Conservation (phyloP, 2,329 filamentous ascomycete genomes). For the Thielaviopsis euricoi region DNA sequence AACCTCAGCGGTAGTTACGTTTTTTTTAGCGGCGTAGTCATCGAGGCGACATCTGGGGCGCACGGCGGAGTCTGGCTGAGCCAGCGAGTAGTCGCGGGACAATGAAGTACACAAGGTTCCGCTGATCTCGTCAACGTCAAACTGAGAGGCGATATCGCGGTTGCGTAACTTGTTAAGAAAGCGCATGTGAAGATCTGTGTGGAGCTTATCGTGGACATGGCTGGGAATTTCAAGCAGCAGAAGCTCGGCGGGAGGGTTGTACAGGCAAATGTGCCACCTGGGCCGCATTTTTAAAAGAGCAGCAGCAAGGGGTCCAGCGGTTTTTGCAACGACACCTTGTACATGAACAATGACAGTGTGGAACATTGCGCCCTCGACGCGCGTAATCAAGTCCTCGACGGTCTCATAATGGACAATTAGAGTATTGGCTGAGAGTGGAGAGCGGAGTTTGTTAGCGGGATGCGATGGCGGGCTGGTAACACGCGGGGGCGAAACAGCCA, state of each 20-base stretch:
- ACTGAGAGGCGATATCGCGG: not conserved
- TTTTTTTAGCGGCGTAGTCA: not conserved
- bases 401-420: conserved; percentile 8
- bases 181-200: not conserved
- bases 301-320: not conserved
- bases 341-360: conserved; percentile 7
- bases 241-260: conserved; percentile 6
- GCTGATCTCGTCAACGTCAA: conserved; percentile 1
- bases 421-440: conserved; percentile 8
- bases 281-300: not conserved
- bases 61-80: conserved; percentile 5
- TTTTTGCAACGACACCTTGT: not conserved
- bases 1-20: no score
- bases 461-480: not conserved
- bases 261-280: conserved; percentile 4
- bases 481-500: not conserved
- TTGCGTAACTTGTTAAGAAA: not conserved
- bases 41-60: not conserved
- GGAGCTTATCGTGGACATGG: not conserved
- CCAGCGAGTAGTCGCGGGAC: conserved; percentile 1
- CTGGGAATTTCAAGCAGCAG: conserved; percentile 7
- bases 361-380: conserved; percentile 5
- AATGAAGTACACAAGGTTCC: not conserved
- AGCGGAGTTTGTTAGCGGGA: conserved; percentile 4
- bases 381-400: conserved; percentile 5